A percentile compares a stretch with the other conserved stretches of the same genome.
Evolutionary conservation across 2,329 filamentous ascomycete species (phyloP).

Genomic region (Trichoderma atroviride): DNA sequence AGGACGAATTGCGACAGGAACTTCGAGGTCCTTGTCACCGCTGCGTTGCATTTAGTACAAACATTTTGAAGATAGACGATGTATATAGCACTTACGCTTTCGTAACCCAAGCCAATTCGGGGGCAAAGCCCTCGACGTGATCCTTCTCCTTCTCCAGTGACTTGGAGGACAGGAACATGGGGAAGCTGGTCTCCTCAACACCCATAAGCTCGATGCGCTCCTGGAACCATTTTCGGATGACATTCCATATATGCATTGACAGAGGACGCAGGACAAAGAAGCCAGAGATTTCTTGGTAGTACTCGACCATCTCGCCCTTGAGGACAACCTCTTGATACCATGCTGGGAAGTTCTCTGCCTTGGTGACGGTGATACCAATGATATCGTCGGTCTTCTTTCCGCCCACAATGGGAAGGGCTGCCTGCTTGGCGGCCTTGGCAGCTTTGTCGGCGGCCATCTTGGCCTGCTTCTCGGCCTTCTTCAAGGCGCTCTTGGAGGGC

Average conservation of each 20-base stretch:
- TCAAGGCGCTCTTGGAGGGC: conserved; percentile 63
- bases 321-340: conserved; percentile 99
- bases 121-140: conserved; percentile 97
- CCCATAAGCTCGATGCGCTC: conserved; percentile 84
- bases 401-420: conserved; percentile 53
- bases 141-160: conserved; percentile 88
- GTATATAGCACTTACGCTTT: conserved; percentile 62
- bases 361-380: conserved; percentile 85
- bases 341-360: conserved; percentile 82
- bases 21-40: conserved; percentile 90
- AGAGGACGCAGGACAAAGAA: conserved; percentile 88
- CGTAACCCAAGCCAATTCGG: conserved; percentile 87
- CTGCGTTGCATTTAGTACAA: conserved; percentile 45
- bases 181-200: conserved; percentile 95
- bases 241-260: conserved; percentile 68
- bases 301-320: conserved; percentile 97
- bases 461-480: conserved; percentile 67
- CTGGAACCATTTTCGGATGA: conserved; percentile 68
- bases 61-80: neutral
- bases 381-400: conserved; percentile 67
- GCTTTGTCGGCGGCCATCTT: conserved; percentile 64
- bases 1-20: conserved; percentile 67
- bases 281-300: conserved; percentile 91
- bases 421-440: conserved; percentile 62
- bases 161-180: conserved; percentile 91